Conservation (phyloP, 345 rosid species). For the Aurinia saxatilis region DNA sequence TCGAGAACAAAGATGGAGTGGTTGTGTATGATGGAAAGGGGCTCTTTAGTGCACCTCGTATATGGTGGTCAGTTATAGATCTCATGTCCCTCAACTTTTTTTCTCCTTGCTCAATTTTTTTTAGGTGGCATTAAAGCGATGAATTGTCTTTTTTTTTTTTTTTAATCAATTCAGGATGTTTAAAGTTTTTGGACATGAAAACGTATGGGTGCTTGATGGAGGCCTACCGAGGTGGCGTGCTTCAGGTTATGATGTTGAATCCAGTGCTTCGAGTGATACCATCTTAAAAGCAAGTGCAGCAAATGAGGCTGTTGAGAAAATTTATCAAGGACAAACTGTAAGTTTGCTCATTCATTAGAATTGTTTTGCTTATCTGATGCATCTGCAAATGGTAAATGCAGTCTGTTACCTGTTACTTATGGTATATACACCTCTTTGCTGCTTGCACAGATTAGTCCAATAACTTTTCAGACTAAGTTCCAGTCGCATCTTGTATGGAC, state of each 20-base stretch:
- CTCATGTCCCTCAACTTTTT: background rate
- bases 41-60: conserved; percentile 83
- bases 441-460: conserved; percentile 48
- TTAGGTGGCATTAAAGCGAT: background rate
- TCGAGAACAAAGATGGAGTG: conserved; percentile 60
- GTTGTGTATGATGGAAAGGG: conserved; percentile 94
- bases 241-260: conserved; percentile 79
- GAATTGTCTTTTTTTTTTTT: background rate
- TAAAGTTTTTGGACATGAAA: conserved; percentile 71
- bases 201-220: conserved; percentile 82
- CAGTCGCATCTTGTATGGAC: conserved; percentile 74
- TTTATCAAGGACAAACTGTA: conserved; percentile 63
- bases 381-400: background rate
- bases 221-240: conserved; percentile 85
- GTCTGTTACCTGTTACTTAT: background rate
- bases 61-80: conserved; percentile 65
- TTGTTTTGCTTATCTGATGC: background rate
- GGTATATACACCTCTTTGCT: background rate
- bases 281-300: conserved; percentile 82
- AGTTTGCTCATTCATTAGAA: conserved; percentile 19
- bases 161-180: conserved; percentile 69
- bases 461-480: conserved; percentile 60
- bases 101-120: background rate
- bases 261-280: conserved; percentile 78
- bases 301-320: conserved; percentile 72